Base-by-base conservation (phyloP, 305 asterid genomes). In the Solanum hybrid region DNA sequence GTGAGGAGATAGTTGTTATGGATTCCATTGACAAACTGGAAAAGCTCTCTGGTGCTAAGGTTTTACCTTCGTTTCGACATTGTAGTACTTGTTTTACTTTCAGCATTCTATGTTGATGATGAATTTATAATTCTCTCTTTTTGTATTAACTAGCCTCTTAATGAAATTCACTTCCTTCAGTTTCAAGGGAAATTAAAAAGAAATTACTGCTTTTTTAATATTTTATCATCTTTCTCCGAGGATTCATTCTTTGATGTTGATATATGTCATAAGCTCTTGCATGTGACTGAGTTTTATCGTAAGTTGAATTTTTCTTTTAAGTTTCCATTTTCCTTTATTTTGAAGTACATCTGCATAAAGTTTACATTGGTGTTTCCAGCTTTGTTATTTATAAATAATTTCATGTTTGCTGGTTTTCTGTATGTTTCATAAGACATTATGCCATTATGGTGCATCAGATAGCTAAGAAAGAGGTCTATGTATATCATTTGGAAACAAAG, bases 11-110 rank as follows among this genome's bases (percentile, higher is more conserved):
- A 88, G 94, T 92, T 37, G 98, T 96, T 89, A 94, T 97, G 95
- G 99, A 96, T 90, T 97, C 99, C 82, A 90, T 97, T 79, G 98
- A 93, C 31, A 95, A 95, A 91, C 93, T 96, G 92, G 98, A 97
- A 93, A 94, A 88, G 87, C 99, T 96, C 80, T 96, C 98, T 87
- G 98, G 98, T 88, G 95, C 88, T 57, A 93, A 93, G 94, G 94
- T 92, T 90, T 45, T 41, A 90, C 27, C 61, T 34, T 41, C 27
- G 2, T 27, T 27, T 68, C 27, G 6, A 27, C 70, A 81, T 39
- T 81, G 65, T 80, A 37, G 26, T 80, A 80, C 86, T 27, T n/a
- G 86, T 80, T 80, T 80, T 24, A 26, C 65, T 80, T 80, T 38
- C 34, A 38, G 33, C 86, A 80, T 39, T 81, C 87, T 39, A 39